Evolutionary conservation across 164 flowering plant genomes (phyloP), one percentile per base, ranked within the genome.

Genomic region (Dillenia turbinata): DNA sequence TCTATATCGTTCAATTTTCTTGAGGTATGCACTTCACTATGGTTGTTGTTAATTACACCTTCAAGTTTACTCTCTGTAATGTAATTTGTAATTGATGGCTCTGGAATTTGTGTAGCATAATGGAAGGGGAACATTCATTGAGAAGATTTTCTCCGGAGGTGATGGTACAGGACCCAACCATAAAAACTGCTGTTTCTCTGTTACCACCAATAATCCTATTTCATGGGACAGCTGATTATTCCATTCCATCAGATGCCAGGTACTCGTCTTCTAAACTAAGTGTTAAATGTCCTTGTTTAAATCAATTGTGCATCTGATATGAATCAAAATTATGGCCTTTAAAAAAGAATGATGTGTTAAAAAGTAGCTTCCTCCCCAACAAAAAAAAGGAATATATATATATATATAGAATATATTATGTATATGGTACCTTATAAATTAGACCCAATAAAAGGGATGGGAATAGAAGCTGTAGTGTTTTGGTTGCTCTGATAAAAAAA

Each of bases 171-270:
- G 86, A 91, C 17, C 83, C 84, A 53, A 75, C 64, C 52, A 53
- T 48, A 47, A 73, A 64, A 68, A 66, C 66, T 67, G 87, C 88
- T 13, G 85, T 72, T 69, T 68, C 85, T 57, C 79, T 83, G 56
- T 70, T 90, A 57, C 95, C 97, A 64, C 86, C 74, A 15, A 75
- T 85, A 50, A 69, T 77, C 49, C 96, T 94, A 68, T 80, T 86
- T 65, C 99, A 94, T 75, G 97, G 99, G 63, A 85, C 89, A 62
- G 75, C 68, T 19, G 97, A 94, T 78, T 66, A 72, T 67, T 91
- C 99, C 26, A 89, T 94, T 68, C 97, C 99, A 33, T 75, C 86
- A 24, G 86, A 82, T 64, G 74, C 91, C 75, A 94, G 98, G 98
- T 92, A 26, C 40, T 26, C 40, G 2, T 26, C 40, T 26, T 26